Conservation (phyloP, 2,329 filamentous ascomycete genomes). For the Nothophoma quercina region DNA sequence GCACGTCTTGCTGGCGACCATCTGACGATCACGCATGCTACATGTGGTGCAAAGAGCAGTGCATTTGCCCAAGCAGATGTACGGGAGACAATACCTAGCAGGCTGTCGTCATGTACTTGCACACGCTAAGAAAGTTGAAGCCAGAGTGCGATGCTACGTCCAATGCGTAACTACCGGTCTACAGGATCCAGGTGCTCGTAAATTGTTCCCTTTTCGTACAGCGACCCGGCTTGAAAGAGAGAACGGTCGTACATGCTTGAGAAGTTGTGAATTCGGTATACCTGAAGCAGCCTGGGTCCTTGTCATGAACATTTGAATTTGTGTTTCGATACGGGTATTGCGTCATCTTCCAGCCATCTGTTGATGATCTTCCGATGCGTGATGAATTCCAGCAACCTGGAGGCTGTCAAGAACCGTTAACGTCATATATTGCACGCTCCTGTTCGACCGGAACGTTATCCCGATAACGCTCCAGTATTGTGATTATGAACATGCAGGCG, state of each 20-base stretch:
- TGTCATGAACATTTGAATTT: background rate
- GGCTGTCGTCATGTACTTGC: too few species aligned
- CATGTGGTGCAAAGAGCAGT: too few species aligned
- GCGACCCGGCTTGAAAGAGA: too few species aligned
- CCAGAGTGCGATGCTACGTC: too few species aligned
- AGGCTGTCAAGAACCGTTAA: background rate
- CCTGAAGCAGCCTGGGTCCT: background rate
- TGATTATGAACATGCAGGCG: background rate
- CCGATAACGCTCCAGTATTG: background rate
- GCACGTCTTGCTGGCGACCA: too few species aligned
- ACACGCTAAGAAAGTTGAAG: too few species aligned
- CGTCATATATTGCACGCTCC: conserved; percentile 1
- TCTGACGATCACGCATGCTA: too few species aligned
- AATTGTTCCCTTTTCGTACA: too few species aligned
- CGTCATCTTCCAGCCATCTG: conserved; percentile 6
- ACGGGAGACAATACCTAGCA: too few species aligned
- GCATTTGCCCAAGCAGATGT: too few species aligned
- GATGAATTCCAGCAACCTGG: background rate
- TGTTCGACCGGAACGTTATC: background rate
- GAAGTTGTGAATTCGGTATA: background rate
- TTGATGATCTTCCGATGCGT: background rate
- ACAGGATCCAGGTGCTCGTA: too few species aligned
- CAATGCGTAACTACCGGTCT: too few species aligned
- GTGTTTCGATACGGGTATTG: background rate
- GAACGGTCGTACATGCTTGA: background rate